These are phyloP conservation scores for Aspergillus sp. DNA, from an alignment of 2,329 filamentous ascomycete genomes.

Conservation along the genomic window DNA sequence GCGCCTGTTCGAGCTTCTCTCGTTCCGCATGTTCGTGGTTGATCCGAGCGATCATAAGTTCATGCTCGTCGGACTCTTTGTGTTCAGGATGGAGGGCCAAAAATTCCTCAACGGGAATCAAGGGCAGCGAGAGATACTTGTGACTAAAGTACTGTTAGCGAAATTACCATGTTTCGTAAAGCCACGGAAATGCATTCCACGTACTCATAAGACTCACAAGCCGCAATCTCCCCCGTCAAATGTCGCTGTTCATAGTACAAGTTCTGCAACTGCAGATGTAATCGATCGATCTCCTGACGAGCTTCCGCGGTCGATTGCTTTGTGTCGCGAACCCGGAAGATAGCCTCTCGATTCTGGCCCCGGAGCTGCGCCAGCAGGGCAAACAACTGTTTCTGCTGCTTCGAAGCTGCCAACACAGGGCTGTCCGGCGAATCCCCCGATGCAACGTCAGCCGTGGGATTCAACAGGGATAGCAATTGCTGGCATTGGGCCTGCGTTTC, in stretches of 20 bases:
- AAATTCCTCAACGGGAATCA: constrained; percentile 79
- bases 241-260: constrained; percentile 93
- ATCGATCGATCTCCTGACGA: constrained; percentile 78
- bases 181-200: constrained; percentile 20
- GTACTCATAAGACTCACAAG: constrained; percentile 86
- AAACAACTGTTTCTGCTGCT: constrained; percentile 70
- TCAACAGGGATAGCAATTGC: constrained; percentile 49
- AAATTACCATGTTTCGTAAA: no score
- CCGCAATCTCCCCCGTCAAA: constrained; percentile 77
- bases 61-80: constrained; percentile 62
- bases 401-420: constrained; percentile 54
- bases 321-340: constrained; percentile 72
- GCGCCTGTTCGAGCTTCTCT: constrained; percentile 73
- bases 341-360: constrained; percentile 71
- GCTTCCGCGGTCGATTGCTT: constrained; percentile 80
- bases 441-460: constrained; percentile 37
- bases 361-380: constrained; percentile 73
- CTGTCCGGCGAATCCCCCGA: constrained; percentile 38
- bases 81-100: constrained; percentile 67
- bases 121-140: constrained; percentile 75
- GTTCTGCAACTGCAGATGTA: constrained; percentile 91
- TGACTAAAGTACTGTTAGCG: constrained; percentile 40
- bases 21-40: constrained; percentile 82
- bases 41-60: constrained; percentile 82
- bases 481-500: constrained; percentile 66